phyloP scores from a whole-genome alignment of 169 alveolate genomes.

The Cryptosporidium xiaoi region DNA sequence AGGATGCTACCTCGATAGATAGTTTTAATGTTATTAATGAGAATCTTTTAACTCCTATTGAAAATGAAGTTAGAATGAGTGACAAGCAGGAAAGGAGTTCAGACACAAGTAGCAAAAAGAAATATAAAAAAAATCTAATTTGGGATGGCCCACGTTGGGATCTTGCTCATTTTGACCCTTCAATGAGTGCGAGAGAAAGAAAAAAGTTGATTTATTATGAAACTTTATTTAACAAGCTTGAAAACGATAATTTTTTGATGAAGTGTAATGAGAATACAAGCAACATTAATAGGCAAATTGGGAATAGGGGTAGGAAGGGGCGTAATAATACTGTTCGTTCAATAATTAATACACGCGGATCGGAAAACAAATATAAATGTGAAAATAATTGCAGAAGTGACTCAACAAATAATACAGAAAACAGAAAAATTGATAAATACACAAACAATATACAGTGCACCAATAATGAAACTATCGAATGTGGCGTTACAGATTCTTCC shows the following conservation, averaged over 20 bases:
- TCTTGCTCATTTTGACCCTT: slow-evolving; percentile 70
- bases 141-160: slow-evolving; percentile 76
- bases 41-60: not conserved
- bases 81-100: slow-evolving; percentile 1
- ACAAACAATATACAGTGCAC: not conserved
- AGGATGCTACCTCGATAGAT: not conserved
- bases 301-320: slow-evolving; percentile 17
- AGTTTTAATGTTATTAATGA: slow-evolving; percentile 1
- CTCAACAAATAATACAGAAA: not conserved
- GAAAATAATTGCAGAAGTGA: not conserved
- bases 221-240: slow-evolving; percentile 47
- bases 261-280: slow-evolving; percentile 19
- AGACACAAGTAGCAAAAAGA: slow-evolving; percentile 25
- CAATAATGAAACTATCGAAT: not conserved
- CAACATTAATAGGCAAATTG: not conserved
- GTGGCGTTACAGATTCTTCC: not conserved
- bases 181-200: slow-evolving; percentile 69
- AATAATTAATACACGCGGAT: not conserved
- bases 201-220: slow-evolving; percentile 61
- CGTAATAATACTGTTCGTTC: slow-evolving; percentile 8
- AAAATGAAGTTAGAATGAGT: not conserved
- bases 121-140: slow-evolving; percentile 58
- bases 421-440: no score
- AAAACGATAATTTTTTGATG: slow-evolving; percentile 21
- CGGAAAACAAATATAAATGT: not conserved